Evolutionary conservation across 176 grass and related monocot species (phyloP).

Genomic region (Oryza officinalis): DNA sequence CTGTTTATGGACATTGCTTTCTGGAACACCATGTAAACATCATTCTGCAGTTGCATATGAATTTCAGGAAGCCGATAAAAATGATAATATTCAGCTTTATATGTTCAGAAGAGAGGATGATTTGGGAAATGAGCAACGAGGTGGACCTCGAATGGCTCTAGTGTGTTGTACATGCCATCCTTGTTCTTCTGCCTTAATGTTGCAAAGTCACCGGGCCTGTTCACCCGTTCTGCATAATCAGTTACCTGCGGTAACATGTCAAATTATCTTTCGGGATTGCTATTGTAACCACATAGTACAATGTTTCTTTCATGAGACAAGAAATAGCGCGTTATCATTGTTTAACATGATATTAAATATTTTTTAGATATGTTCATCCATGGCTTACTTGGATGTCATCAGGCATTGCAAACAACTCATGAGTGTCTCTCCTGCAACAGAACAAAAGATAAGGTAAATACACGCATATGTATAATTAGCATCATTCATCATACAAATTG

Average conservation of each 20-base stretch:
- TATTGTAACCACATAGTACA: neutral
- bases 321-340: neutral
- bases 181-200: constrained; percentile 70
- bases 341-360: neutral
- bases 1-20: constrained; percentile 65
- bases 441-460: neutral
- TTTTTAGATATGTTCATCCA: neutral
- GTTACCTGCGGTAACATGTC: constrained; percentile 30
- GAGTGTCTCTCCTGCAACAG: constrained; percentile 56
- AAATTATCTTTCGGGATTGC: neutral
- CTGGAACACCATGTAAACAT: constrained; percentile 66
- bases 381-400: constrained; percentile 58
- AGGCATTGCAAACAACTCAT: constrained; percentile 70
- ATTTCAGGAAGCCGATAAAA: neutral
- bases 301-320: neutral
- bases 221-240: constrained; percentile 58
- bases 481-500: neutral
- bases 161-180: constrained; percentile 65
- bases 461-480: neutral
- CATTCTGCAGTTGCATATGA: constrained; percentile 39
- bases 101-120: neutral
- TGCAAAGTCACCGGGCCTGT: constrained; percentile 64
- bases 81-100: neutral
- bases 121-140: neutral
- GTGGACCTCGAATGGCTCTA: constrained; percentile 69